Percentiles rank a stretch among this genome's conserved stretches.
phyloP scores from a whole-genome alignment of 495 filamentous ascomycete genomes.

The Gamarada debralockiae region DNA sequence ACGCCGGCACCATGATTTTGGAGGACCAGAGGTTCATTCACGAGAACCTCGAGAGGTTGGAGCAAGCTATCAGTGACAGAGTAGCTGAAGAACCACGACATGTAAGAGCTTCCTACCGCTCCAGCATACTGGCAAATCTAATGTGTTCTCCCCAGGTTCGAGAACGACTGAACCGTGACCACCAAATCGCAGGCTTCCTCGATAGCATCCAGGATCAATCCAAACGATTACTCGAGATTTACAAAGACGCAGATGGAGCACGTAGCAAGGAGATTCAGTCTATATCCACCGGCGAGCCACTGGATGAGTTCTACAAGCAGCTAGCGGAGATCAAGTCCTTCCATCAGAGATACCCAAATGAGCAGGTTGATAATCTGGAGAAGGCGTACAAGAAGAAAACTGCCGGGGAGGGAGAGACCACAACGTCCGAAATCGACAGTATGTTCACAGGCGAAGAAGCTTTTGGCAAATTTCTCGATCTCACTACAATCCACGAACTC shows the following conservation, averaged over 20 bases:
- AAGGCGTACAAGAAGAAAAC: slow-evolving; percentile 77
- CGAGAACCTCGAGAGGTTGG: slow-evolving; percentile 91
- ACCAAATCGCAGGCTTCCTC: slow-evolving; percentile 85
- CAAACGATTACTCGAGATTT: slow-evolving; percentile 72
- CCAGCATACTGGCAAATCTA: background rate
- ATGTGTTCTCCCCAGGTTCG: slow-evolving; percentile 59
- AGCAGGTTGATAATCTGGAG: slow-evolving; percentile 93
- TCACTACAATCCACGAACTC: slow-evolving; percentile 77
- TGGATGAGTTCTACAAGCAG: slow-evolving; percentile 90
- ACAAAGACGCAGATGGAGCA: slow-evolving; percentile 70
- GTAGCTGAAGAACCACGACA: slow-evolving; percentile 83
- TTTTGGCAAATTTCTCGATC: slow-evolving; percentile 85
- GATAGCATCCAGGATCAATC: slow-evolving; percentile 84
- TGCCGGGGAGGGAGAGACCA: slow-evolving; percentile 59
- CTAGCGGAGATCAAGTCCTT: slow-evolving; percentile 76
- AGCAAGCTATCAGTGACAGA: slow-evolving; percentile 89
- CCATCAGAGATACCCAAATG: slow-evolving; percentile 87
- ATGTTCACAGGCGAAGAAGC: slow-evolving; percentile 96
- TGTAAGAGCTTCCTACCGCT: slow-evolving; percentile 45
- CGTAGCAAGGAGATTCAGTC: slow-evolving; percentile 76
- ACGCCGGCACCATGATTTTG: slow-evolving; percentile 59
- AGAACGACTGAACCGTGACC: slow-evolving; percentile 80
- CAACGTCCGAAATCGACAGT: slow-evolving; percentile 66
- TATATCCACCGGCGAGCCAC: slow-evolving; percentile 82
- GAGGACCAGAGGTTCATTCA: slow-evolving; percentile 92